phyloP scores from a whole-genome alignment of 2,329 filamentous ascomycete species.

The Aureobasidium sp. region DNA sequence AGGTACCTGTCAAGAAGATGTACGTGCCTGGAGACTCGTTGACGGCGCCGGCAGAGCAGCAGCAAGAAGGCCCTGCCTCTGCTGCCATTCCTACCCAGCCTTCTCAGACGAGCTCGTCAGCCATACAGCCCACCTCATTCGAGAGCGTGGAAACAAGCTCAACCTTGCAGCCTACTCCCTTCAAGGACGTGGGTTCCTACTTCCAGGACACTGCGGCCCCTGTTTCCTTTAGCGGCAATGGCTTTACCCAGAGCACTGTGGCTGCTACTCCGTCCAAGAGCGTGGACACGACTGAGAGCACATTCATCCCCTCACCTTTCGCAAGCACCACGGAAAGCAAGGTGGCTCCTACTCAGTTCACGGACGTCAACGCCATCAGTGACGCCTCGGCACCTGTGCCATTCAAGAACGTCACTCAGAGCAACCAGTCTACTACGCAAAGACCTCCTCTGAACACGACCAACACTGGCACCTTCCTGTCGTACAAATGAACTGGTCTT shows the following conservation, averaged over 20 bases:
- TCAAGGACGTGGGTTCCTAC: not conserved
- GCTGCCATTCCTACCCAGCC: conserved; percentile 2
- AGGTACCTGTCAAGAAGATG: conserved; percentile 9
- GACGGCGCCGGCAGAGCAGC: conserved; percentile 8
- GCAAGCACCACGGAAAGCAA: not conserved
- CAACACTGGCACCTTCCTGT: conserved; percentile 11
- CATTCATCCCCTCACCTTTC: not conserved
- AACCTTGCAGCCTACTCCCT: not conserved
- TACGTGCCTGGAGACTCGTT: not conserved
- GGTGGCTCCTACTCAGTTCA: not conserved
- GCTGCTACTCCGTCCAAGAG: not conserved
- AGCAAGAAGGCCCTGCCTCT: not conserved
- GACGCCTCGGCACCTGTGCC: not conserved
- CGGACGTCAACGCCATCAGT: not conserved
- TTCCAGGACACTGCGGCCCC: not conserved
- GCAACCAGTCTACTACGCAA: not conserved
- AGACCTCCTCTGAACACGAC: not conserved
- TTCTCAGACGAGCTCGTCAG: not conserved
- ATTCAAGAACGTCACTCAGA: not conserved
- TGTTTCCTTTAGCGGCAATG: not conserved
- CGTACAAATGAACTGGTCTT: not conserved
- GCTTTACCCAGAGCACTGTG: not conserved
- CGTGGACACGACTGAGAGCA: not conserved
- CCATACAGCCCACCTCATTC: not conserved
- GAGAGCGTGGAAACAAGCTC: not conserved